Conservation (phyloP, 495 filamentous ascomycete genomes). For the Friedmanniomyces simplex region DNA sequence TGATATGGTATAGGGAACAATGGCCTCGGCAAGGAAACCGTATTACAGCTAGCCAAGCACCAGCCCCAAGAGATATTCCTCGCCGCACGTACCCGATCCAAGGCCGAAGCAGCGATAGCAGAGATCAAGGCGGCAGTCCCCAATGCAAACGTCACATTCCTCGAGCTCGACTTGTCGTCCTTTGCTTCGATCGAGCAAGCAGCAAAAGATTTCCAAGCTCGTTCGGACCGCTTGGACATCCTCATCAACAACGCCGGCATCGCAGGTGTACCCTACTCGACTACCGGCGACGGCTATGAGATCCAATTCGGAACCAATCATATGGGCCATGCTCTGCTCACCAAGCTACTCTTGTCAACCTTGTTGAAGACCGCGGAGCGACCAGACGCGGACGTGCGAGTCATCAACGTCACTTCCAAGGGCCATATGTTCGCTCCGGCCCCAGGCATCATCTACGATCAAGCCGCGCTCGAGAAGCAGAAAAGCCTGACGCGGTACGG, state of each 20-base stretch:
- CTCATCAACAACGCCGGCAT: conserved; percentile 64
- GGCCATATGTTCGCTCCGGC: conserved; percentile 27
- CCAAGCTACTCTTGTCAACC: conserved; percentile 49
- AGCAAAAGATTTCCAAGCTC: conserved; percentile 36
- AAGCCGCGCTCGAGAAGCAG: conserved; percentile 22
- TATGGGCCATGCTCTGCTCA: conserved; percentile 56
- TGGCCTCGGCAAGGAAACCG: conserved; percentile 56
- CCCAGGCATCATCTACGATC: conserved; percentile 22
- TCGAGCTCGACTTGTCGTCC: conserved; percentile 43
- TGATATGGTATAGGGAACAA: conserved; percentile 39
- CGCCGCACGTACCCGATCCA: conserved; percentile 45
- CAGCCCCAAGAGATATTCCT: conserved; percentile 53
- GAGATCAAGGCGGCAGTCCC: conserved; percentile 40
- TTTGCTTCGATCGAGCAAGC: conserved; percentile 43
- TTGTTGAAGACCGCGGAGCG: conserved; percentile 42
- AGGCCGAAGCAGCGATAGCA: conserved; percentile 41
- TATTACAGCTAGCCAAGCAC: conserved; percentile 52
- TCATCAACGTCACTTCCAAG: conserved; percentile 38
- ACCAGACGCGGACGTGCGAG: conserved; percentile 33
- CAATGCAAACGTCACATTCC: conserved; percentile 38
- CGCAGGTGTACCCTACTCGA: conserved; percentile 41
- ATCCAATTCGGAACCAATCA: conserved; percentile 65
- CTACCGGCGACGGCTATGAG: conserved; percentile 57
- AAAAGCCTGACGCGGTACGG: conserved; percentile 39
- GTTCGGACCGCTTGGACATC: conserved; percentile 39